Conservation (phyloP, 2,329 filamentous ascomycete species). For the Ascochyta clinopodiicola region DNA sequence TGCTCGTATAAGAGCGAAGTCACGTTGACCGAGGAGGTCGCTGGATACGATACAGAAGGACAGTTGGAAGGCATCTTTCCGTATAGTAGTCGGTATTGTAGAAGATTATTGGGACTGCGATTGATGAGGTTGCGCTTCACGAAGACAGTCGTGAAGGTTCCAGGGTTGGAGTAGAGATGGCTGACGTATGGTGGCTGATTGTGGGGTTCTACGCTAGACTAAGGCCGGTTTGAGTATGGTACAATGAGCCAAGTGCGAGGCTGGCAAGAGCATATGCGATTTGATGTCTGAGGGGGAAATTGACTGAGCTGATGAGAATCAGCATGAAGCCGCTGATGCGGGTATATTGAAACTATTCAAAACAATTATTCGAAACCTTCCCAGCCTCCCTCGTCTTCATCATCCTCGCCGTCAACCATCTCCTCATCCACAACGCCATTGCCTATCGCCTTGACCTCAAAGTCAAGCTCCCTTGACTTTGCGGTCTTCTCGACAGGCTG, state of each 20-base stretch:
- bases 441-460: constrained; percentile 40
- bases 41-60: constrained; percentile 13
- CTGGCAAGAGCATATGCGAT: background rate
- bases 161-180: background rate
- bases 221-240: constrained; percentile 3
- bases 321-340: background rate
- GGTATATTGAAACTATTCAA: constrained; percentile 1
- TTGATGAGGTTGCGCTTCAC: constrained; percentile 3
- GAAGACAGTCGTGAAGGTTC: background rate
- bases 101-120: too few relatives aligned
- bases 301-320: background rate
- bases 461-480: constrained; percentile 34
- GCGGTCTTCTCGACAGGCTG: constrained; percentile 53
- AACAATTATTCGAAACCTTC: constrained; percentile 56
- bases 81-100: background rate
- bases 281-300: background rate
- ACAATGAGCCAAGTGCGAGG: background rate
- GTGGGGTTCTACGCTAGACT: constrained; percentile 19
- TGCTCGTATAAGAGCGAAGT: constrained; percentile 32
- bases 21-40: constrained; percentile 23
- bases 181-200: constrained; percentile 12
- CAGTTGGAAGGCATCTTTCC: constrained; percentile 22
- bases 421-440: constrained; percentile 47
- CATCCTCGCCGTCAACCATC: constrained; percentile 35
- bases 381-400: constrained; percentile 56